Evolutionary conservation across 805 yeast species (phyloP).

Genomic region (Danielia oregonensis): DNA sequence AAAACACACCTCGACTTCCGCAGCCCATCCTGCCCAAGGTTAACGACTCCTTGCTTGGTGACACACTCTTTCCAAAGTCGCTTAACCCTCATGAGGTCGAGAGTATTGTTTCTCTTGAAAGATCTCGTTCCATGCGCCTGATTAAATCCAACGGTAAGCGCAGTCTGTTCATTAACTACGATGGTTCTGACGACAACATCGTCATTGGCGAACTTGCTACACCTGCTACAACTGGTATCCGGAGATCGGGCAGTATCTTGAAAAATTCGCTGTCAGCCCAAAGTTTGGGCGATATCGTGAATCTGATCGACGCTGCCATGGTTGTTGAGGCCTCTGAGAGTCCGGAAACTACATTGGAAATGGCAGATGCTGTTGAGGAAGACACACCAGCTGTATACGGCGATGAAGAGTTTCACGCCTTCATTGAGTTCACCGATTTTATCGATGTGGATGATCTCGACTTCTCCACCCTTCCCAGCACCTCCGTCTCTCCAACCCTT

Average conservation of each 20-base stretch:
- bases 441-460: constrained; percentile 37
- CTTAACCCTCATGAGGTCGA: constrained; percentile 66
- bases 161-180: constrained; percentile 36
- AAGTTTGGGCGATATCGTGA: constrained; percentile 12
- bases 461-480: constrained; percentile 21
- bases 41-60: constrained; percentile 33
- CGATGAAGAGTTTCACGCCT: constrained; percentile 21
- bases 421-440: constrained; percentile 40
- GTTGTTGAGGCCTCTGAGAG: background rate
- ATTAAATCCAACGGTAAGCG: constrained; percentile 33
- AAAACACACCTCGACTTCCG: background rate
- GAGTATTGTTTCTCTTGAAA: constrained; percentile 67
- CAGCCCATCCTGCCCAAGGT: constrained; percentile 1
- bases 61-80: constrained; percentile 68
- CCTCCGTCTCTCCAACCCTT: background rate
- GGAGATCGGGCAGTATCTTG: constrained; percentile 37
- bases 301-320: constrained; percentile 9
- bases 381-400: constrained; percentile 1
- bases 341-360: background rate
- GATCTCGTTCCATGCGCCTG: constrained; percentile 59
- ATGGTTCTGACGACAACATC: constrained; percentile 40
- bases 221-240: constrained; percentile 11
- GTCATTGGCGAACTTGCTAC: constrained; percentile 22
- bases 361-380: constrained; percentile 1
- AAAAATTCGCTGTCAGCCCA: constrained; percentile 29